Conservation (phyloP, 2,329 filamentous ascomycete genomes). For the Aspergillus uvarum region DNA sequence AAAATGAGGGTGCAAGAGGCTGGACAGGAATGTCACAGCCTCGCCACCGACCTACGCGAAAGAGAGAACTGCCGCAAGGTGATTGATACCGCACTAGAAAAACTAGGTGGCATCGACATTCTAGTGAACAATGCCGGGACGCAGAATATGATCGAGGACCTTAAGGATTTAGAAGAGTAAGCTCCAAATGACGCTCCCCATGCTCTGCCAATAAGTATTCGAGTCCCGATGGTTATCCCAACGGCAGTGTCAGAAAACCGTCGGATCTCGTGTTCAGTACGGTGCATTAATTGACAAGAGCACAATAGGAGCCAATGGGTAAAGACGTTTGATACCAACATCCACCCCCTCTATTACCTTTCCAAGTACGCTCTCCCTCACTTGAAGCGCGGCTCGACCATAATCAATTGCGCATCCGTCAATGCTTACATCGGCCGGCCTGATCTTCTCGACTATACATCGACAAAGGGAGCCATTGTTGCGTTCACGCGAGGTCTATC, state of each 20-base stretch:
- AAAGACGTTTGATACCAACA: conserved; percentile 78
- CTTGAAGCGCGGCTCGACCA: conserved; percentile 70
- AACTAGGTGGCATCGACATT: conserved; percentile 70
- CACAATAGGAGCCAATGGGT: conserved; percentile 70
- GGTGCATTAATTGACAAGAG: not conserved
- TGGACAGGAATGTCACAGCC: conserved; percentile 64
- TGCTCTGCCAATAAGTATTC: too few species aligned
- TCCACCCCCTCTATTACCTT: conserved; percentile 78
- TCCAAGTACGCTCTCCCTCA: conserved; percentile 74
- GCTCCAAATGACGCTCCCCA: not conserved
- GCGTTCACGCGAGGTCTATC: conserved; percentile 75
- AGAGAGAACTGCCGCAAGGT: conserved; percentile 68
- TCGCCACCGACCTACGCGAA: conserved; percentile 64
- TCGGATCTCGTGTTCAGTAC: not conserved
- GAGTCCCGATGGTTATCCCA: too few species aligned
- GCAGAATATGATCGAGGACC: conserved; percentile 72
- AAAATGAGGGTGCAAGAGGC: conserved; percentile 67
- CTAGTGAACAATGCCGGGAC: conserved; percentile 67
- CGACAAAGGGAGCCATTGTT: conserved; percentile 70
- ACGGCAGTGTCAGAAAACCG: not conserved
- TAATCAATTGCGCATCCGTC: conserved; percentile 84
- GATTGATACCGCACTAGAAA: conserved; percentile 64
- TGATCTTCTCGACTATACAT: conserved; percentile 79
- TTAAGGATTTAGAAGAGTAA: conserved; percentile 68
- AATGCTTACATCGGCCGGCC: conserved; percentile 80